Conservation (phyloP, 1,284 basidiomycete genomes). For the Kwoniella shivajii region DNA sequence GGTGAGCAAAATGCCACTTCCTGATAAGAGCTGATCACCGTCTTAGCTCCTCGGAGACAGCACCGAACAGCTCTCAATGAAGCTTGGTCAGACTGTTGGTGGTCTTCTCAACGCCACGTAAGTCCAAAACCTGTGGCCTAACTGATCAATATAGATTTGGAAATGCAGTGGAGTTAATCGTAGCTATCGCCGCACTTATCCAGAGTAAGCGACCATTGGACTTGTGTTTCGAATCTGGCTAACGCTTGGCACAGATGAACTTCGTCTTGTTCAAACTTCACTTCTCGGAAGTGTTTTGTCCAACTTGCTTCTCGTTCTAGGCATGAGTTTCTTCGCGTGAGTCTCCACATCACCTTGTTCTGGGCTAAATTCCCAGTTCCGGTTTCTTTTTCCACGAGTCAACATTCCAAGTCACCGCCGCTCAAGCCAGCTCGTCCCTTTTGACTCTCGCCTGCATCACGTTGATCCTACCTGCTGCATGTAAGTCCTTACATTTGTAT, state of each 20-base stretch:
- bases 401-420: constrained; percentile 76
- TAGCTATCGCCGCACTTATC: constrained; percentile 78
- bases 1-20: constrained; percentile 51
- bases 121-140: constrained; percentile 10
- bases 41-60: constrained; percentile 64
- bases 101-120: constrained; percentile 84
- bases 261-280: constrained; percentile 84
- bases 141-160: constrained; percentile 46
- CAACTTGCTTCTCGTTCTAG: constrained; percentile 84
- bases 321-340: constrained; percentile 80
- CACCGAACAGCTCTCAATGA: constrained; percentile 80
- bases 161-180: constrained; percentile 68
- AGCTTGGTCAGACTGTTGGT: constrained; percentile 77
- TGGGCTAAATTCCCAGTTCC: constrained; percentile 26
- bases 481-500: constrained; percentile 46
- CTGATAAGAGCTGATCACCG: not conserved
- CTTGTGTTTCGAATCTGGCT: not conserved
- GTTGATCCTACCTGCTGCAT: constrained; percentile 88
- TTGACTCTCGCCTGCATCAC: constrained; percentile 89
- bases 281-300: constrained; percentile 66
- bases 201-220: constrained; percentile 61
- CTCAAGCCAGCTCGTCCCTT: constrained; percentile 75
- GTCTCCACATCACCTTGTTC: constrained; percentile 30
- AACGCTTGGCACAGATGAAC: constrained; percentile 60
- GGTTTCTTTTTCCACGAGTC: constrained; percentile 70